A percentile compares a stretch with the other conserved stretches of the same genome.
Conservation (phyloP, 257 asterid species). For the Leptodermis oblonga region DNA sequence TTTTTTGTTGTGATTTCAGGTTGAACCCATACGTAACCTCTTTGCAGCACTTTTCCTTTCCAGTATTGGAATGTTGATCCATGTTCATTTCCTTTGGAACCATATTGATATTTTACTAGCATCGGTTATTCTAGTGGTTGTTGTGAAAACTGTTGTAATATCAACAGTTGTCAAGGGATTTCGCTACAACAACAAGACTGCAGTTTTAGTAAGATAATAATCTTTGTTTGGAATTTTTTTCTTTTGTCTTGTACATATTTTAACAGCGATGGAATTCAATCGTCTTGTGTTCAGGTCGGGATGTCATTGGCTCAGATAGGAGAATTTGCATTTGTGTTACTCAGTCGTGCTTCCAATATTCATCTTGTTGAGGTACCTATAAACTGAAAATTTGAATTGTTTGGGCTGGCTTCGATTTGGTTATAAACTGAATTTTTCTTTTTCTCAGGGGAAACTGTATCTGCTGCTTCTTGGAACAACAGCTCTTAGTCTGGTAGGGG, state of each 20-base stretch:
- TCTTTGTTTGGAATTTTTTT: slow-evolving; percentile 13
- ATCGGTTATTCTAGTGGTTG: slow-evolving; percentile 87
- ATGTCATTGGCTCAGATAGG: slow-evolving; percentile 99
- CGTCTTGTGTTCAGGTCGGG: slow-evolving; percentile 58
- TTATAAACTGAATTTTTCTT: not conserved
- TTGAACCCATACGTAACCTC: slow-evolving; percentile 94
- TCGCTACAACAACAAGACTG: slow-evolving; percentile 93
- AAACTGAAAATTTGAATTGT: not conserved
- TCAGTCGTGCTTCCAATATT: slow-evolving; percentile 98
- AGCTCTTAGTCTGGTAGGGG: slow-evolving; percentile 73
- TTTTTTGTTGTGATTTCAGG: slow-evolving; percentile 40
- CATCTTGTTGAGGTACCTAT: slow-evolving; percentile 92
- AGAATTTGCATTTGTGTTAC: slow-evolving; percentile 95
- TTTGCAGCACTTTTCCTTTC: slow-evolving; percentile 99
- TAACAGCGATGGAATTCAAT: slow-evolving; percentile 2
- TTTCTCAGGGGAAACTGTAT: slow-evolving; percentile 76
- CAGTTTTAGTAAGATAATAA: slow-evolving; percentile 65
- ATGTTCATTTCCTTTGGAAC: slow-evolving; percentile 96
- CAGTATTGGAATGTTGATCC: slow-evolving; percentile 99
- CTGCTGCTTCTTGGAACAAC: slow-evolving; percentile 96
- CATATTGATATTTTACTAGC: slow-evolving; percentile 98
- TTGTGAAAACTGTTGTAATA: slow-evolving; percentile 73
- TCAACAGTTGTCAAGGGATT: slow-evolving; percentile 90
- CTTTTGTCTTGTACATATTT: slow-evolving; percentile 16
- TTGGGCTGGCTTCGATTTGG: not conserved